Percentiles rank a stretch among this genome's conserved stretches.
Evolutionary conservation across 78 protist species (phyloP).

Genomic region (Chrysochromulina parva): DNA sequence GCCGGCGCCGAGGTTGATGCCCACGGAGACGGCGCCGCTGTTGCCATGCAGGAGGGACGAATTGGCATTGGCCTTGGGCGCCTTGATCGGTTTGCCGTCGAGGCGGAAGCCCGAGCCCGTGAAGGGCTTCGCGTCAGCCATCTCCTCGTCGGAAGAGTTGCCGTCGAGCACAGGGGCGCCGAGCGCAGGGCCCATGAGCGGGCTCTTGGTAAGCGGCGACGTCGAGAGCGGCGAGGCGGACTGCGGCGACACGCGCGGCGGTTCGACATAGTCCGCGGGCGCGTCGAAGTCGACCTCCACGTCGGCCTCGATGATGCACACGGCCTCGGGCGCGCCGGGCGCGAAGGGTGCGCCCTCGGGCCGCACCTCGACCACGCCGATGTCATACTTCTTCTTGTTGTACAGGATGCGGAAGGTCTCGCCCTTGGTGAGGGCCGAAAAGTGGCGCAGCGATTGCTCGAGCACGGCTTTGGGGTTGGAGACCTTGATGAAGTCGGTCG

Average conservation of each 20-base stretch:
- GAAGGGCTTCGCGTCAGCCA: not conserved
- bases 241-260: not conserved
- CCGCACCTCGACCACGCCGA: slow-evolving; percentile 43
- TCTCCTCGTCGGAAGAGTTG: not conserved
- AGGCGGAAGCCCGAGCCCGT: not conserved
- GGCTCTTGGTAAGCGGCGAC: not conserved
- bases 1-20: no score
- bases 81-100: slow-evolving; percentile 14
- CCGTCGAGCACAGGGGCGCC: not conserved
- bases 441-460: slow-evolving; percentile 41
- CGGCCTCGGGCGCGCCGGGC: slow-evolving; percentile 25
- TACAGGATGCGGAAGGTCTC: slow-evolving; percentile 30
- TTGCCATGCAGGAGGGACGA: not conserved
- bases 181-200: no score
- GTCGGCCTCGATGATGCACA: slow-evolving; percentile 57
- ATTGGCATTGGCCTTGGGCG: not conserved
- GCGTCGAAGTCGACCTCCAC: slow-evolving; percentile 56
- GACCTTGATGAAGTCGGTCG: slow-evolving; percentile 46
- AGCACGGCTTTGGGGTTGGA: slow-evolving; percentile 45
- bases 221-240: not conserved
- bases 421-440: slow-evolving; percentile 46
- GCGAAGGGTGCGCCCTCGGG: not conserved
- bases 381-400: slow-evolving; percentile 44
- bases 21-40: not conserved
- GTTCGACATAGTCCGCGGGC: slow-evolving; percentile 58